Evolutionary conservation across 176 grass and related monocot genomes (phyloP), one percentile per base, ranked within the genome.

Genomic region (Oryza brachyantha): DNA sequence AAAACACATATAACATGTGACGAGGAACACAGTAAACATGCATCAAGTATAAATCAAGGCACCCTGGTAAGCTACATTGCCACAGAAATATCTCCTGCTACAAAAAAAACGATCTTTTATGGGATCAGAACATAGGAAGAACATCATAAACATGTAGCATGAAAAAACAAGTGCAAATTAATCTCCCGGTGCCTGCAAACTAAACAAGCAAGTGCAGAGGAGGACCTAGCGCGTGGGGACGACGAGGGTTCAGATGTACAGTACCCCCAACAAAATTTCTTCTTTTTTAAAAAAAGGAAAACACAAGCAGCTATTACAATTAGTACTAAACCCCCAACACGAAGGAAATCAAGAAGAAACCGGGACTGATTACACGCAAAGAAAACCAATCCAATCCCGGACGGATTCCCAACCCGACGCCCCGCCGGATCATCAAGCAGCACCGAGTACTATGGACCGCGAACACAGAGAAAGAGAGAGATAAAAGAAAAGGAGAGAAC

Each of bases 1-100:
- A 37, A 68, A 50, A 34, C 26, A 22, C 63, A 61, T n/a, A 72
- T n/a, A 79, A 52, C 63, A 75, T 86, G 72, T 86, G 77, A 85
- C 41, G 39, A 69, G 32, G 52, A 79, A 34, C 36, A 83, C 40
- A 82, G 8, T 54, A 42, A 71, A 75, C 76, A 81, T 65, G 39
- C 36, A 72, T 50, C 25, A 26, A 29, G 43, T 54, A 24, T 27
- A 75, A 80, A 69, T 50, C 35, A 72, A 82, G 14, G 52, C 75
- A 61, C 22, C 79, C 26, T 64, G 21, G 31, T 52, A 85, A 67
- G 36, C 80, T 64, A 62, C 61, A 74, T 78, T 57, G 57, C 77
- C 73, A 81, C 28, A 84, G 5, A 58, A 59, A 25, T 57, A 41
- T 42, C 41, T 21, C 34, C 64, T 12, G 2, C 24, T 65, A 37